phyloP scores from a whole-genome alignment of 2,329 filamentous ascomycete species.

The Phyllosticta citrichinensis region DNA sequence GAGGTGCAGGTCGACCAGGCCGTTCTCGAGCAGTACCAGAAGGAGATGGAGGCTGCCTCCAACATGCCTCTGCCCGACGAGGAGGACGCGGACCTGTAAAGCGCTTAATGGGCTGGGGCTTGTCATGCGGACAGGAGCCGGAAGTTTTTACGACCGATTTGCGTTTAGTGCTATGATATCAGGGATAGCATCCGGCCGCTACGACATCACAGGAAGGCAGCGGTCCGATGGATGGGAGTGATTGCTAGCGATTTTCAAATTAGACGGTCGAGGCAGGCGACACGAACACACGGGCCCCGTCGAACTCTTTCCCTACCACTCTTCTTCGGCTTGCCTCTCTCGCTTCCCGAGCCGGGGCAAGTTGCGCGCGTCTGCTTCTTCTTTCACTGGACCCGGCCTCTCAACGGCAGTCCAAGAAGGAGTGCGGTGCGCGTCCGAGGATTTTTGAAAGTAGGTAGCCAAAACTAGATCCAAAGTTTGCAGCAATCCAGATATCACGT shows the following conservation, averaged over 20 bases:
- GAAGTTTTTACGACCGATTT: conserved; percentile 7
- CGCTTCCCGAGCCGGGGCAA: not conserved
- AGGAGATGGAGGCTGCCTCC: conserved; percentile 79
- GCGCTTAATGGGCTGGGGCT: conserved; percentile 11
- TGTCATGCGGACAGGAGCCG: conserved; percentile 10
- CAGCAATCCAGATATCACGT: not conserved
- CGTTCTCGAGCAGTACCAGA: conserved; percentile 70
- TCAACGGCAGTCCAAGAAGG: not conserved
- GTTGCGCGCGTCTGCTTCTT: not conserved
- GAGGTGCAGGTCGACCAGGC: conserved; percentile 81
- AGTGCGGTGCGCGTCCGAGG: not conserved
- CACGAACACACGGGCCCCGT: not conserved
- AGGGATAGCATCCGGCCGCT: conserved; percentile 8
- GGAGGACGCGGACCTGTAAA: conserved; percentile 62
- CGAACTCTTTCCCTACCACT: not conserved
- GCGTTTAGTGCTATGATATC: conserved; percentile 10
- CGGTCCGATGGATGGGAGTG: conserved; percentile 10
- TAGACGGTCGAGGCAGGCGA: conserved; percentile 5
- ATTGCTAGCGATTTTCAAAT: conserved; percentile 11
- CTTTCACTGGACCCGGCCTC: not conserved
- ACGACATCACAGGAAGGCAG: conserved; percentile 11
- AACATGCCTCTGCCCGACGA: conserved; percentile 85
- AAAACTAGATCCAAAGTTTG: not conserved
- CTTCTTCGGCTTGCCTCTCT: not conserved
- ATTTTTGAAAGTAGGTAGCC: not conserved